Percentiles rank a stretch among this genome's conserved stretches.
Conservation (phyloP, 345 rosid species). For the Combretum micranthum region DNA sequence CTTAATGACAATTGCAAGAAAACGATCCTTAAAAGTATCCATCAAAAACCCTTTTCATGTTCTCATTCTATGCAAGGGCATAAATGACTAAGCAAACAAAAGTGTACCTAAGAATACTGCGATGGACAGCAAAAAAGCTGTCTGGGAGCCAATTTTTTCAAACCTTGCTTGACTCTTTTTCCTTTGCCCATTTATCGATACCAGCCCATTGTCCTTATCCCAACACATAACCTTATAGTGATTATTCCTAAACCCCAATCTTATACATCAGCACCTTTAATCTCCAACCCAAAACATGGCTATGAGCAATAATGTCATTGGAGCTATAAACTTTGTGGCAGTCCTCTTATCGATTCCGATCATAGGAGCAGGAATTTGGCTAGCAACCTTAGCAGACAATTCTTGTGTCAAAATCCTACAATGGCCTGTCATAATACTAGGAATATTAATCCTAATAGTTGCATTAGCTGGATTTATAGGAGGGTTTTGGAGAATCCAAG, state of each 20-base stretch:
- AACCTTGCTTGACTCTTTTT: not conserved
- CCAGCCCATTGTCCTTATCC: no score
- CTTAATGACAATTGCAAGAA: no score
- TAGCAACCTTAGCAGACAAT: slow-evolving; percentile 63
- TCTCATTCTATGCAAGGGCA: slow-evolving; percentile 8
- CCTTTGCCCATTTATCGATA: not conserved
- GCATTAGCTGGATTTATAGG: slow-evolving; percentile 77
- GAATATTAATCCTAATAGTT: slow-evolving; percentile 54
- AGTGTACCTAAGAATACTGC: not conserved
- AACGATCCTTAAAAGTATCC: no score
- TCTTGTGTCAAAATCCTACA: slow-evolving; percentile 78
- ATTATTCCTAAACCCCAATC: no score
- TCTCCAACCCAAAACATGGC: slow-evolving; percentile 38
- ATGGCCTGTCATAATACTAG: slow-evolving; percentile 87
- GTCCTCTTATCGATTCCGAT: slow-evolving; percentile 80
- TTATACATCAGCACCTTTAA: not conserved
- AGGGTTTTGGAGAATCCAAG: slow-evolving; percentile 79
- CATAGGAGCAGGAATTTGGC: slow-evolving; percentile 91
- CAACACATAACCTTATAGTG: no score
- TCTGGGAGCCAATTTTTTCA: slow-evolving; percentile 12
- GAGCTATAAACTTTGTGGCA: slow-evolving; percentile 78
- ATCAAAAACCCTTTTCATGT: not conserved
- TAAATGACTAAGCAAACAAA: slow-evolving; percentile 10
- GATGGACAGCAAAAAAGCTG: slow-evolving; percentile 14
- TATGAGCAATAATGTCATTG: slow-evolving; percentile 70